Base-by-base conservation (phyloP, 768 basidiomycete genomes). In the Dioszegia crocea region DNA sequence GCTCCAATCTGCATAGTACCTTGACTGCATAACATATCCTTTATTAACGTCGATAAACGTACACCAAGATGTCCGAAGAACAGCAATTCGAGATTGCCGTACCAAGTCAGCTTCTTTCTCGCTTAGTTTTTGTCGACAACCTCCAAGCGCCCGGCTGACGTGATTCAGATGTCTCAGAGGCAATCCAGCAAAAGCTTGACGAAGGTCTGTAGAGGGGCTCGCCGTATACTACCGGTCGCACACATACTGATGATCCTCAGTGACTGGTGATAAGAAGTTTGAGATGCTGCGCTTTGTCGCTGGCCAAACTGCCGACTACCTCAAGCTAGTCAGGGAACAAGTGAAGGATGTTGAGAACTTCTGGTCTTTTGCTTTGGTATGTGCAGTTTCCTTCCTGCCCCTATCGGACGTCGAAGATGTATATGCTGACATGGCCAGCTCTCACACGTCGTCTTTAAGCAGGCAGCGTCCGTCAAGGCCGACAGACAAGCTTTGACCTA, bases 401-500 rank as follows among this genome's bases (percentile, higher is more conserved):
- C n/a, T 16, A 39, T 4, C 8, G 23, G 31, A 5, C 21, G n/a
- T 11, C 19, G 33, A 9, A 50, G 21, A 12, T 16, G 33, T 19
- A 12, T 8, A 55, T 21, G 53, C 39, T 41, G 40, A 43, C 14
- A 23, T 16, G 5, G 12, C 8, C 26, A 43, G 23, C 44, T 45
- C 21, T 44, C 46, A 31, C 40, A 38, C 36, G 24, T 50, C 30
- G 29, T 23, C 41, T 16, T 56, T 21, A 50, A 45, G 29, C 33
- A 44, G 43, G 31, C 60, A 12, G 29, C 19, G 4, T 41, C 55
- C 17, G 30, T 26, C 31, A 48, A 58, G 45, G 82, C 85, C 19
- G 92, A 96, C 78, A 84, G 86, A 74, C 81, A 85, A 62, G 91
- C 91, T 12, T 77, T 96, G 78, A 85, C 83, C 75, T 89, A 87